Base-by-base conservation (phyloP, 176 grass and related monocot genomes). In the Oryza australiensis region DNA sequence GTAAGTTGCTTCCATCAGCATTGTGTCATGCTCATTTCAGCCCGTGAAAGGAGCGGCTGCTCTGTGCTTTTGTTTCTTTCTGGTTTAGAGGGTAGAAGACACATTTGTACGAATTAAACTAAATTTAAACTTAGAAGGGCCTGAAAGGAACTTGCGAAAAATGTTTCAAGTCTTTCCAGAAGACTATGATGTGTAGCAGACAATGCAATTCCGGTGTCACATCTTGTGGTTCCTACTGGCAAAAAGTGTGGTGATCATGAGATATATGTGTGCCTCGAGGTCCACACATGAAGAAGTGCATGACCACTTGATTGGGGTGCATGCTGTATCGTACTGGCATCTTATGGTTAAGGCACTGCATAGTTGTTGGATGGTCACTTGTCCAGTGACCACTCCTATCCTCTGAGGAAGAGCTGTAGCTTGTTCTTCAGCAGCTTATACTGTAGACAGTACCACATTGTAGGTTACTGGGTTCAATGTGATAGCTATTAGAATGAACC, bases 1-100 rank as follows among this genome's bases (percentile, higher is more conserved):
- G 96, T 95, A 91, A 68, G 38, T 23, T 30, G 70, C 67, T 75
- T 75, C 22, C 30, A 18, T 77, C 38, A 78, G 40, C 40, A 9
- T 62, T 60, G 30, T 32, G 80, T 78, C 77, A 87, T 88, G 35
- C 59, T 86, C 43, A 29, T 34, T 7, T 67, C 51, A 32, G 18
- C 9, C 81, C 13, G 37, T 75, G 11, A 37, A 40, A 73, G 3
- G 8, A 7, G 20, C 33, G 23, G 40, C 67, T 4, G n/a, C 53
- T 72, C 26, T 9, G n/a, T 35, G 41, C 4, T 22, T 51, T 45
- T 28, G 41, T 38, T 65, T 64, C 16, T 72, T 79, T 41, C 60
- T 66, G 68, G 76, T 65, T 79, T 73, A 66, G n/a, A 28, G 40
- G 10, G n/a, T 72, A 62, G 55, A 35, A 55, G 40, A n/a, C 4